Conservation (phyloP, 2,329 filamentous ascomycete genomes). For the Botrytis medusae region DNA sequence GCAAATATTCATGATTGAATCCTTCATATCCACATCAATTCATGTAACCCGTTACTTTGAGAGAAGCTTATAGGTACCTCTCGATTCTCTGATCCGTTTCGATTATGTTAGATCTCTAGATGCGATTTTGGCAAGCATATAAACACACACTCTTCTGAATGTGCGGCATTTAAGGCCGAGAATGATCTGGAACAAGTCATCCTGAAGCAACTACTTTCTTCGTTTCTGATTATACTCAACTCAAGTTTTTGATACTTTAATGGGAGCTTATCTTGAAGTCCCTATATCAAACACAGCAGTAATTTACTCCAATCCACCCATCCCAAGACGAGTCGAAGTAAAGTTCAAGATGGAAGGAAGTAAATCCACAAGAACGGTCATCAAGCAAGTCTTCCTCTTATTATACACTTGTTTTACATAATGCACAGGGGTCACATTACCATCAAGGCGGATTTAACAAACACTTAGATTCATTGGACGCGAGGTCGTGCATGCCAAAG, state of each 20-base stretch:
- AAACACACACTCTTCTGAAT: too few species aligned
- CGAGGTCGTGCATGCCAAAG: constrained; percentile 24
- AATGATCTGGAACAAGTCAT: too few species aligned
- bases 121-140: too few species aligned
- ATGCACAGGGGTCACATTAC: too few species aligned
- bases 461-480: neutral
- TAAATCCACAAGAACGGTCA: neutral
- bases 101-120: neutral
- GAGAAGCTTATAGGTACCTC: neutral
- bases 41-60: fast-evolving
- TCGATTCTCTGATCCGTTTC: neutral
- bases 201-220: neutral
- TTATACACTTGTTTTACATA: too few species aligned
- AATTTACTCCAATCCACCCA: neutral
- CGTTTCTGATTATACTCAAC: neutral
- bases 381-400: neutral
- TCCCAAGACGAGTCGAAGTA: too few species aligned
- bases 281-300: neutral
- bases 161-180: neutral
- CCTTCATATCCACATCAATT: neutral
- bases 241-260: too few species aligned
- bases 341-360: neutral
- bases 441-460: neutral
- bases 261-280: neutral
- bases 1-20: too few species aligned